Percentiles rank a stretch among this genome's conserved stretches.
Conservation (phyloP, 768 basidiomycete species). For the Lanmaoa pseudosensibilis region DNA sequence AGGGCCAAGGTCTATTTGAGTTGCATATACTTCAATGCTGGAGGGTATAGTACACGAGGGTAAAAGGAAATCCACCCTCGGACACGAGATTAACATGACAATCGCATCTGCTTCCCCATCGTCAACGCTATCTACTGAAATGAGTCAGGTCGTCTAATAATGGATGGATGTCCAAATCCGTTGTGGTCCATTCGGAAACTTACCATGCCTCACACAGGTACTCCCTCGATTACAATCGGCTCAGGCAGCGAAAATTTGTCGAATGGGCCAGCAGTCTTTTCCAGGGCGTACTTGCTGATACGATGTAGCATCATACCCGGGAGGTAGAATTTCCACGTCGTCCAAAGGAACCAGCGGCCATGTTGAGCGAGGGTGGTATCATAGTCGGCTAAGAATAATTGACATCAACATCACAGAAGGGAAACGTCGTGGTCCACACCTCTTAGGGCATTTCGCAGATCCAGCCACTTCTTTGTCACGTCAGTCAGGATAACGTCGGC, state of each 20-base stretch:
- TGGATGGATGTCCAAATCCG: neutral
- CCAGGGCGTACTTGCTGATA: conserved; percentile 37
- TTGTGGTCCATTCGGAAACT: neutral
- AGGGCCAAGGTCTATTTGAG: neutral
- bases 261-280: conserved; percentile 56
- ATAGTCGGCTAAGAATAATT: conserved; percentile 53
- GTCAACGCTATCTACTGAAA: neutral
- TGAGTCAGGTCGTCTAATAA: neutral
- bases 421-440: conserved; percentile 38
- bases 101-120: neutral
- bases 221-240: conserved; percentile 19
- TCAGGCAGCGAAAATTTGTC: conserved; percentile 37
- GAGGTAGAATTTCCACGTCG: conserved; percentile 57
- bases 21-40: neutral
- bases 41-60: neutral
- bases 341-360: conserved; percentile 75
- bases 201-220: conserved; percentile 10
- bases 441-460: conserved; percentile 56
- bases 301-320: conserved; percentile 42
- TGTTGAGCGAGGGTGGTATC: conserved; percentile 62
- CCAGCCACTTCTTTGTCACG: conserved; percentile 65
- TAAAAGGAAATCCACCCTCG: neutral
- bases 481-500: conserved; percentile 80
- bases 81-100: neutral
- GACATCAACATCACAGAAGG: neutral